Evolutionary conservation across 441 rosid species (phyloP), one percentile per base, ranked within the genome.

Genomic region (Jatropha multifida): DNA sequence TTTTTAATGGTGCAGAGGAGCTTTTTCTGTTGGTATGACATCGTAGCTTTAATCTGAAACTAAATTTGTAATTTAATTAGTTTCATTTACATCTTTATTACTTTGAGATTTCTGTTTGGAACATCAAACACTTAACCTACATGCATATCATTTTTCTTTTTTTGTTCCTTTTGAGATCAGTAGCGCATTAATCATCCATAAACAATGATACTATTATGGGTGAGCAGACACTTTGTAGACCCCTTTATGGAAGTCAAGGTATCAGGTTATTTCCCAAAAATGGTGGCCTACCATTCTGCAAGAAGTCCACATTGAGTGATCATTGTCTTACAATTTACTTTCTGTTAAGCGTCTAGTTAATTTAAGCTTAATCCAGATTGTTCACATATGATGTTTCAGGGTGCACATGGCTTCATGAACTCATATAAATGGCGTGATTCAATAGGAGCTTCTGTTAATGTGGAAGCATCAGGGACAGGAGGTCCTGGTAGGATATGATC

Each of bases 1-100:
- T 96, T 70, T 94, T 96, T 78, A 96, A 96, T 74, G 99, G 99
- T 44, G 98, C 98, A 7, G 98, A 94, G 84, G 98, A 94, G 86
- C 91, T 92, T 82, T 96, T 96, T 80, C 40, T 94, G 94, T 79
- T 96, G 94, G 99, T 94, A 87, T 81, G 80, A 61, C 74, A 58
- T 69, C 37, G 49, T 67, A 23, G 69, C 51, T 15, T 61, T 61
- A 4, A n/a, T 63, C 32, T 65, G 52, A 13, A 69, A 67, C 67
- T 38, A 52, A 44, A 59, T 68, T 60, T 67, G 7, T 68, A 61
- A 18, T 38, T 68, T n/a, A 23, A 42, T 10, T 6, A 66, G 13
- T 32, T n/a, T 18, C 23, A 14, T 78, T 74, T 46, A 12, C 20
- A 54, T 20, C 6, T 46, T 64, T 69, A 12, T 14, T n/a, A 37